phyloP scores from a whole-genome alignment of 306 rosid genomes.

The Trifolium pratense region DNA sequence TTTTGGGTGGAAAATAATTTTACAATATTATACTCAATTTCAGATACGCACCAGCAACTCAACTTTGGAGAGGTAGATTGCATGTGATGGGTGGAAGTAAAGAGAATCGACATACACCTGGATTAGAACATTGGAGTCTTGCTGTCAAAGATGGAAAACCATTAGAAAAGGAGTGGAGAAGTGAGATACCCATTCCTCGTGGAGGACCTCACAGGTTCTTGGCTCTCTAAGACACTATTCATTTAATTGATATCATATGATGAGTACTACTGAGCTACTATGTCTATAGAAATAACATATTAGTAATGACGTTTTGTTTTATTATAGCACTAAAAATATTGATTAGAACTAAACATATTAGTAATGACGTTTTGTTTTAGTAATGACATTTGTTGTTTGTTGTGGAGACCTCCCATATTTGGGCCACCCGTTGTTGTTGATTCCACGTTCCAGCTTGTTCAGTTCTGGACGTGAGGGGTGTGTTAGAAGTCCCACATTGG shows the following conservation, averaged over 20 bases:
- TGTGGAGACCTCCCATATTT: too few relatives aligned
- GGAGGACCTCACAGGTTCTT: slow-evolving; percentile 97
- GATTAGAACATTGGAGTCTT: slow-evolving; percentile 93
- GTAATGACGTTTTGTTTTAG: too few relatives aligned
- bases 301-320: not conserved
- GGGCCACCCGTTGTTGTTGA: too few relatives aligned
- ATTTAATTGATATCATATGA: slow-evolving; percentile 23
- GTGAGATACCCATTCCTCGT: slow-evolving; percentile 86
- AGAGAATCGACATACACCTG: slow-evolving; percentile 95
- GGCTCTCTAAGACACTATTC: slow-evolving; percentile 11
- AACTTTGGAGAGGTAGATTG: slow-evolving; percentile 92
- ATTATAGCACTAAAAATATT: slow-evolving; percentile 3
- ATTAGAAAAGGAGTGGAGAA: slow-evolving; percentile 79
- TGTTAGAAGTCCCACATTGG: too few relatives aligned
- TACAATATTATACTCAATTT: slow-evolving; percentile 35
- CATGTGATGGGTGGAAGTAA: slow-evolving; percentile 99
- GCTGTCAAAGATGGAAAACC: slow-evolving; percentile 84
- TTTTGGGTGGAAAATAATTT: slow-evolving; percentile 35
- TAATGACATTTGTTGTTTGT: too few relatives aligned
- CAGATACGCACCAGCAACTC: slow-evolving; percentile 98
- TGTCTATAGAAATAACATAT: slow-evolving; percentile 4
- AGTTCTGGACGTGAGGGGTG: too few relatives aligned
- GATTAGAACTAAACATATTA: not conserved
- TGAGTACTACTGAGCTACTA: not conserved
- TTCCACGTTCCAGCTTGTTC: too few relatives aligned